Conservation (phyloP, 352 stramenopile genomes). For the Plasmopara muralis region DNA sequence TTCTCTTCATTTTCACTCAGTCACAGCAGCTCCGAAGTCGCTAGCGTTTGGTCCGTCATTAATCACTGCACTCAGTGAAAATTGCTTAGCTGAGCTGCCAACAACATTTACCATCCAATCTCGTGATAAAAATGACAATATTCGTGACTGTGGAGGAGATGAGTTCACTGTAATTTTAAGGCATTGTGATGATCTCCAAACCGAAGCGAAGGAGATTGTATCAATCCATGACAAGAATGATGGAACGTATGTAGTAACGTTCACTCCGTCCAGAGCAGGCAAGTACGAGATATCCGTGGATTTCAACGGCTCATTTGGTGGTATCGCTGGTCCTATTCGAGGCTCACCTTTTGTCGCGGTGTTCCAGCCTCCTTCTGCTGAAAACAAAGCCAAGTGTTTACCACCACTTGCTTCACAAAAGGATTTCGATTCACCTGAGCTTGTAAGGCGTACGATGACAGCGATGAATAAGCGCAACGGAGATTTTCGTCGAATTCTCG, state of each 20-base stretch:
- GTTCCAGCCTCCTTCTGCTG: conserved; percentile 40
- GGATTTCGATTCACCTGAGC: conserved; percentile 65
- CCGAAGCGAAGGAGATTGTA: conserved; percentile 37
- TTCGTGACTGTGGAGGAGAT: conserved; percentile 91
- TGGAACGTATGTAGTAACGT: conserved; percentile 92
- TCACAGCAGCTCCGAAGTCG: conserved; percentile 87
- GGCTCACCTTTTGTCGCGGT: conserved; percentile 85
- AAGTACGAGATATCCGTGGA: conserved; percentile 85
- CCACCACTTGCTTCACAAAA: conserved; percentile 59
- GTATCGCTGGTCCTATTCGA: conserved; percentile 88
- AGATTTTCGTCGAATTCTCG: conserved; percentile 69
- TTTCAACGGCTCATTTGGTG: conserved; percentile 92
- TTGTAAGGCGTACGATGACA: conserved; percentile 64
- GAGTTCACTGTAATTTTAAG: conserved; percentile 85
- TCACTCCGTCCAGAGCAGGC: conserved; percentile 69
- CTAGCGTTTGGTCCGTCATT: conserved; percentile 92
- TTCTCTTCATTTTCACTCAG: conserved; percentile 90
- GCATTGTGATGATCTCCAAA: conserved; percentile 32
- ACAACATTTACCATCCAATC: conserved; percentile 90
- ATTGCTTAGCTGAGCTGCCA: conserved; percentile 56
- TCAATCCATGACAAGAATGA: conserved; percentile 87
- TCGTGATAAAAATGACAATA: conserved; percentile 83
- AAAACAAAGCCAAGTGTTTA: conserved; percentile 74
- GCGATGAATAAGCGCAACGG: conserved; percentile 83
- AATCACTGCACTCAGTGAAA: conserved; percentile 53